Percentiles rank a stretch among this genome's conserved stretches.
Conservation (phyloP, 169 alveolate species). For the Theileria parva region DNA sequence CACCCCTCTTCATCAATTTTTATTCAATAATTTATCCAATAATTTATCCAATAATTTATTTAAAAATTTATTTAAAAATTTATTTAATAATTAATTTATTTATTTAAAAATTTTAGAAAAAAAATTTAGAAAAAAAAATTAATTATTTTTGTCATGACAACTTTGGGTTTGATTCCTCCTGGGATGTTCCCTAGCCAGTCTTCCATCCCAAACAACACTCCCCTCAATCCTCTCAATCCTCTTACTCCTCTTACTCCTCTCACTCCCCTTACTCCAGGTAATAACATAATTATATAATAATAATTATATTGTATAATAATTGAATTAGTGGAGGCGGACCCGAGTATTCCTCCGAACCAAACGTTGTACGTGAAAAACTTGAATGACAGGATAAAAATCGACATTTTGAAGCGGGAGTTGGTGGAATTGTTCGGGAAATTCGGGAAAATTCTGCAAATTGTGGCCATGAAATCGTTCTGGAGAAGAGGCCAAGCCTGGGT, state of each 20-base stretch:
- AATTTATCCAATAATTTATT: not conserved
- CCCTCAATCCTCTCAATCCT: no score
- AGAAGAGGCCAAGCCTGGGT: constrained; percentile 84
- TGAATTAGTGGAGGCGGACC: constrained; percentile 68
- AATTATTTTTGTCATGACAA: no score
- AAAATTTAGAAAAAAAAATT: no score
- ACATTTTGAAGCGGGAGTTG: constrained; percentile 67
- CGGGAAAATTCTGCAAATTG: constrained; percentile 74
- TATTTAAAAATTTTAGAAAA: no score
- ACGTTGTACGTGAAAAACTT: constrained; percentile 71
- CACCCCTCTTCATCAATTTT: not conserved
- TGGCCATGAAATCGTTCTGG: constrained; percentile 83
- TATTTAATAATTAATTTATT: no score
- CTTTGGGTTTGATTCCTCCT: no score
- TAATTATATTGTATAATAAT: no score
- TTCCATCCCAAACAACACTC: no score
- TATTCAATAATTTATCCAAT: not conserved
- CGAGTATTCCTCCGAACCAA: constrained; percentile 73
- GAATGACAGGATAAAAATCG: constrained; percentile 69
- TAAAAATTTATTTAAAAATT: not conserved
- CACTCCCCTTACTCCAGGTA: no score
- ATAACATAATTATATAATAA: no score
- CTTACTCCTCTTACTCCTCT: no score
- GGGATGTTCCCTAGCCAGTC: no score
- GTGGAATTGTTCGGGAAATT: constrained; percentile 68